These are phyloP conservation scores for Beauveria sp. DNA, from an alignment of 2,329 filamentous ascomycete species.

Conservation along the genomic window DNA sequence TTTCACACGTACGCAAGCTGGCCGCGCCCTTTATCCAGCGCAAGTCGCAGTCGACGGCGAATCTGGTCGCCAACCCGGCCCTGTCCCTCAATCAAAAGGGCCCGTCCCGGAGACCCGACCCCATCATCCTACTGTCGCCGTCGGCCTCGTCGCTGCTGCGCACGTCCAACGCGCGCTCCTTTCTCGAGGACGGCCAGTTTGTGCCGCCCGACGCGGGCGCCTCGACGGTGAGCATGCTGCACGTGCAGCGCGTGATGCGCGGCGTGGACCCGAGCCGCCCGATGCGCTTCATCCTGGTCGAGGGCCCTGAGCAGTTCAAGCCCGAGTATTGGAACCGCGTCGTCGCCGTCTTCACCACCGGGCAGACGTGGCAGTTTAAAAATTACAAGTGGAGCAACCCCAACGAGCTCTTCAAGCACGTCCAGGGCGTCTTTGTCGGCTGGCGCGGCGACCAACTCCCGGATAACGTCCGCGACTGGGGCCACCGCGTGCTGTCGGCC, in stretches of 20 bases:
- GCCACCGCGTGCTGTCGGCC: conserved; percentile 70
- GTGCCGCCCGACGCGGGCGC: conserved; percentile 64
- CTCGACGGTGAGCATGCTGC: conserved; percentile 70
- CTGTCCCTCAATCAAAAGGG: conserved; percentile 48
- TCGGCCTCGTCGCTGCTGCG: conserved; percentile 91
- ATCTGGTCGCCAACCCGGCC: conserved; percentile 34
- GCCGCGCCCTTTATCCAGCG: conserved; percentile 68
- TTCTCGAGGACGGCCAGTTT: conserved; percentile 81
- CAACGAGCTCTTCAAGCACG: conserved; percentile 81
- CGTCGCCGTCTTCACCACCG: conserved; percentile 94
- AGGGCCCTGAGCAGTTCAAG: conserved; percentile 89
- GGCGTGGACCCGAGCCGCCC: conserved; percentile 62
- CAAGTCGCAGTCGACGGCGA: conserved; percentile 39
- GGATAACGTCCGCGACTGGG: conserved; percentile 73
- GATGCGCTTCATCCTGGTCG: conserved; percentile 90
- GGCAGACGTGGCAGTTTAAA: conserved; percentile 98
- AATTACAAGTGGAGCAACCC: conserved; percentile 93
- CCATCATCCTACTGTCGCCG: conserved; percentile 94
- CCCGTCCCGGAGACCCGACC: conserved; percentile 52
- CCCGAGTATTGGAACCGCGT: conserved; percentile 96
- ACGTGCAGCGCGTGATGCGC: conserved; percentile 72
- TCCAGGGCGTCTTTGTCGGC: conserved; percentile 80
- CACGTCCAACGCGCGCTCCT: conserved; percentile 91
- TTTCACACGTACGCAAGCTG: conserved; percentile 84
- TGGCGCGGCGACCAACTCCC: conserved; percentile 82